Evolutionary conservation across 108 stramenopile species (phyloP), one percentile per base, ranked within the genome.

Genomic region (Nitzschia putrida): DNA sequence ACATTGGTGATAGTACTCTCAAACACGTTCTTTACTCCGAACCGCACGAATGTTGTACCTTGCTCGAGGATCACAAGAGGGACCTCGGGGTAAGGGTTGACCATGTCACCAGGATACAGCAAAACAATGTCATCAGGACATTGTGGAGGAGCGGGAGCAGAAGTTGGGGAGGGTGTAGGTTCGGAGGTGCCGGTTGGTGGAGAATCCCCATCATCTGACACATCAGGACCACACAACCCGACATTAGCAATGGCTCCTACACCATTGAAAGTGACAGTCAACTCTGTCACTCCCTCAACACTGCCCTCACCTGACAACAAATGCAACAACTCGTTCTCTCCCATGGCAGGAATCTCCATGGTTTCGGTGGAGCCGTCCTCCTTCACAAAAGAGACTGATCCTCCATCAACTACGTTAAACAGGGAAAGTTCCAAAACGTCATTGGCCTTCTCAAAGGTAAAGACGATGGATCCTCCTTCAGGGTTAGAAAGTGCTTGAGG

Each of bases 11-110:
- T 16, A 25, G 53, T 65, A 8, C 13, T 65, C 5, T 65, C 44
- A 37, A 38, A 65, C 16, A 41, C 34, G 37, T 73, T 64, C 20
- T 20, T 47, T 12, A 73, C 64, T 20, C 20, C 41, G 55, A 73
- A 73, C 11, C n/a, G 18, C 11, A 73, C 72, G 65, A 23, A 38
- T 2, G 41, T 40, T 11, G 53, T 65, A 37, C 34, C 57, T 53
- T 73, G 63, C 2, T 53, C 64, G 14, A 61, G 47, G 20, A 73
- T 65, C 13, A 41, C 18, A 42, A 73, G 64, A 26, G 72, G 72
- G 40, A 57, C 49, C 13, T n/a, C 43, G 41, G 13, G 24, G 40
- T 73, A 52, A 0, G 55, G 22, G 20, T 56, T 3, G 2, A 21
- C 55, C 55, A 56, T 23, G 44, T 34, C 18, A 39, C 37, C 22